phyloP scores from a whole-genome alignment of 2,329 filamentous ascomycete species.

The Acephala macrosclerotiorum region DNA sequence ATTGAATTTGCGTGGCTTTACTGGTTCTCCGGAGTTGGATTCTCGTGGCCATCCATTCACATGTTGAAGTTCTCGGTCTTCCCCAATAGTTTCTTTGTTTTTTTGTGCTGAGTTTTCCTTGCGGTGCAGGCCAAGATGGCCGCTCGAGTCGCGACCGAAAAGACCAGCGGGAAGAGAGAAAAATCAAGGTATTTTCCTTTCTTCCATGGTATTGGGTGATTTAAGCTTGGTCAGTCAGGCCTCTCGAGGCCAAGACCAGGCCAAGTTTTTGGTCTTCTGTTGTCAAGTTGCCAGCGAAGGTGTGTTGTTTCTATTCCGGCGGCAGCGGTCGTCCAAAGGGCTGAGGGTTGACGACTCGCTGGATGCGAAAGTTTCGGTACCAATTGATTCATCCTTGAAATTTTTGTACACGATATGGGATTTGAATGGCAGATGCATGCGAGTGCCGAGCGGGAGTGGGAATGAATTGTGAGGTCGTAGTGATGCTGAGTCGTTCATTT shows the following conservation, averaged over 20 bases:
- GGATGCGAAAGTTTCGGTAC: neutral
- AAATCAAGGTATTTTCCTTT: constrained; percentile 4
- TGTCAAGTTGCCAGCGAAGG: neutral
- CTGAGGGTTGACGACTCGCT: neutral
- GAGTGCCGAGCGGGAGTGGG: neutral
- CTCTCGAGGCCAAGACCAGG: neutral
- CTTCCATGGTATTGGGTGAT: constrained; percentile 6
- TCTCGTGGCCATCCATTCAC: neutral
- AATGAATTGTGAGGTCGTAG: neutral
- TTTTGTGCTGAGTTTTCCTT: constrained; percentile 2
- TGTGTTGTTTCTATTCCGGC: constrained; percentile 2
- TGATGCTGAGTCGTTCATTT: neutral
- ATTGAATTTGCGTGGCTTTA: neutral
- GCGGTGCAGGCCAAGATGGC: neutral
- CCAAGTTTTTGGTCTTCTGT: neutral
- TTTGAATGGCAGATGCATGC: neutral
- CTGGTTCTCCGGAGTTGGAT: neutral
- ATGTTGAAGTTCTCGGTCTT: neutral
- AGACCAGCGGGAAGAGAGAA: constrained; percentile 3
- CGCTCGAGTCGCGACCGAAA: constrained; percentile 1
- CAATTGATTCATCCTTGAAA: constrained; percentile 6
- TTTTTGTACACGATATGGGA: neutral
- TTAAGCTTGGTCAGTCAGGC: constrained; percentile 1
- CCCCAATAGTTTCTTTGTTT: neutral
- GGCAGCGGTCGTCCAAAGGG: neutral